Percentiles rank a stretch among this genome's conserved stretches.
phyloP scores from a whole-genome alignment of 495 filamentous ascomycete species.

The Hypomontagnella monticulosa region DNA sequence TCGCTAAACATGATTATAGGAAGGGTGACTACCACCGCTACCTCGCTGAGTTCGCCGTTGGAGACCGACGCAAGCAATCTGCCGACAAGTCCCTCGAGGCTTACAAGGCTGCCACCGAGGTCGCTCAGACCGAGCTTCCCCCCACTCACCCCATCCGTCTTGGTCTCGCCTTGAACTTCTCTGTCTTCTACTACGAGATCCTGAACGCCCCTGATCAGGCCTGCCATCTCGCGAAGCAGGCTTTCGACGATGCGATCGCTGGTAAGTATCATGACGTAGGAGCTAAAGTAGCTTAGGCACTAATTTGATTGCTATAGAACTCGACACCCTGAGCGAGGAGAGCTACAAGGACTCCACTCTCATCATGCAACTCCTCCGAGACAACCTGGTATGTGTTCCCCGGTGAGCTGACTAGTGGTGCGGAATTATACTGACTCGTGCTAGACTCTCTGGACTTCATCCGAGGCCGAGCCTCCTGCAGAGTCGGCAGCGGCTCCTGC shows the following conservation, averaged over 20 bases:
- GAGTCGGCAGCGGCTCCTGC: slow-evolving; percentile 73
- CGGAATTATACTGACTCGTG: slow-evolving; percentile 27
- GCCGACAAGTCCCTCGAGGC: slow-evolving; percentile 97
- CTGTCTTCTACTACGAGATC: slow-evolving; percentile 99
- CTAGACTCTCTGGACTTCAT: slow-evolving; percentile 99
- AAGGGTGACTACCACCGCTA: slow-evolving; percentile 99
- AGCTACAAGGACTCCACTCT: slow-evolving; percentile 99
- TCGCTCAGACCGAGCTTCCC: slow-evolving; percentile 96
- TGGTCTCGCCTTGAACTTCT: slow-evolving; percentile 98
- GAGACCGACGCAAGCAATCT: slow-evolving; percentile 96
- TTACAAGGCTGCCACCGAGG: slow-evolving; percentile 98
- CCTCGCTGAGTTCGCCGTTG: slow-evolving; percentile 96
- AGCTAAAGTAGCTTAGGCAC: neutral
- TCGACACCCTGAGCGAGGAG: slow-evolving; percentile 98
- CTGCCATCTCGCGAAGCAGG: slow-evolving; percentile 99
- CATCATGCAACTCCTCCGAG: slow-evolving; percentile 99
- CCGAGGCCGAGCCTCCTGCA: slow-evolving; percentile 86
- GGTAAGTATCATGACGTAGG: slow-evolving; percentile 63
- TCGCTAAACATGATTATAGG: slow-evolving; percentile 64
- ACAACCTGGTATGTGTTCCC: slow-evolving; percentile 84
- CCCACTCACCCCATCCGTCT: slow-evolving; percentile 99
- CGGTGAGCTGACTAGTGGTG: neutral
- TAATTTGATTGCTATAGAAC: slow-evolving; percentile 68
- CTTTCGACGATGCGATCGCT: slow-evolving; percentile 99
- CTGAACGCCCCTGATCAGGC: slow-evolving; percentile 98